phyloP scores from a whole-genome alignment of 2,329 filamentous ascomycete genomes.

The Scedosporium apiospermum region DNA sequence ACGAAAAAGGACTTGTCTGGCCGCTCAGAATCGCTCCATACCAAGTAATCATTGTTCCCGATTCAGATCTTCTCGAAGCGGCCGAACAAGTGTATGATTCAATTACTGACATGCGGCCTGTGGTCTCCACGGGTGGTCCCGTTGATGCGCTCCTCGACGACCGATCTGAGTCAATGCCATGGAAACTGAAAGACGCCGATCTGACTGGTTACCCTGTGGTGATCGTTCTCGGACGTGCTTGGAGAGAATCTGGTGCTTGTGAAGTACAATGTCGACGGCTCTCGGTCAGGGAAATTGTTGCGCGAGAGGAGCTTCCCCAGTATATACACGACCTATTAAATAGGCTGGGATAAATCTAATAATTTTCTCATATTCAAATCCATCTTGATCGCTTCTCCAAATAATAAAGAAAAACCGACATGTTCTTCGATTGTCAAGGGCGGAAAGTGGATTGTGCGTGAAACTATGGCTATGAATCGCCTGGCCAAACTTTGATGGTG shows the following conservation, averaged over 20 bases:
- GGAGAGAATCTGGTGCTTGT: conserved; percentile 46
- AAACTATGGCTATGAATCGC: no score
- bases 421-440: no score
- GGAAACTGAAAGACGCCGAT: conserved; percentile 88
- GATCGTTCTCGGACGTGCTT: conserved; percentile 66
- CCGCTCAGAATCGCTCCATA: conserved; percentile 79
- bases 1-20: conserved; percentile 74
- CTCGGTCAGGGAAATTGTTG: conserved; percentile 49
- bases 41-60: conserved; percentile 58
- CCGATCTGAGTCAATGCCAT: conserved; percentile 55
- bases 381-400: no score
- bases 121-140: conserved; percentile 7
- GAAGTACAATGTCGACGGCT: conserved; percentile 74
- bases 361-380: no score
- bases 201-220: conserved; percentile 79
- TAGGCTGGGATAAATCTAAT: conserved; percentile 29
- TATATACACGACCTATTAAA: conserved; percentile 38
- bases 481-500: no score
- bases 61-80: conserved; percentile 33
- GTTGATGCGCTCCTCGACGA: conserved; percentile 70
- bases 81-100: conserved; percentile 54
- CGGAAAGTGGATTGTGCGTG: no score
- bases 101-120: conserved; percentile 24
- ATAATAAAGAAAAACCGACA: no score
- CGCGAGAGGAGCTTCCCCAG: conserved; percentile 34